A percentile compares a stretch with the other conserved stretches of the same genome.
These are phyloP conservation scores for Chytridiales sp. DNA, from an alignment of 371 early-diverging fungal genomes.

Conservation along the genomic window DNA sequence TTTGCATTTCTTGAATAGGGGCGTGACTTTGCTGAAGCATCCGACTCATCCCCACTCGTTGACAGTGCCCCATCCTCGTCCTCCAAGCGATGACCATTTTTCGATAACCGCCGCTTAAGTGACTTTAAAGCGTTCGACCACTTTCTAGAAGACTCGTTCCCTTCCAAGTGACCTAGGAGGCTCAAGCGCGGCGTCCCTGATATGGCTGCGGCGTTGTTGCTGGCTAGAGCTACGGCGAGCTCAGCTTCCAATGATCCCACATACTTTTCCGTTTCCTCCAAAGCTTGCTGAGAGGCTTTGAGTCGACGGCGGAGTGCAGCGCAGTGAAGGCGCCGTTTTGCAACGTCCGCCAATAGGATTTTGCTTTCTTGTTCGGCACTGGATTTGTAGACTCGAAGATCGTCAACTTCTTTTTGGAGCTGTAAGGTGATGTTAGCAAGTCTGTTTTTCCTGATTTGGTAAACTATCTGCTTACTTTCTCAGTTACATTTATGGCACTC, in stretches of 20 bases:
- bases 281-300: neutral
- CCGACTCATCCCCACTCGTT: no score
- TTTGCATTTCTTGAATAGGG: neutral
- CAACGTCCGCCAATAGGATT: conserved; percentile 30
- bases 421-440: neutral
- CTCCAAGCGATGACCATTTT: no score
- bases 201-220: neutral
- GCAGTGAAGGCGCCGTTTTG: conserved; percentile 26
- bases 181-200: no score
- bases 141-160: neutral
- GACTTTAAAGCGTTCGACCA: neutral
- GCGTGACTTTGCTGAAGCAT: no score
- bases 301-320: conserved; percentile 21
- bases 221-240: neutral
- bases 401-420: conserved; percentile 23
- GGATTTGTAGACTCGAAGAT: conserved; percentile 19
- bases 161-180: no score
- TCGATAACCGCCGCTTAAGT: neutral
- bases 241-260: neutral
- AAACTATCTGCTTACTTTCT: conserved; percentile 24
- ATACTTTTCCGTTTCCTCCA: neutral
- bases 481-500: conserved; percentile 13
- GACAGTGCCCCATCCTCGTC: no score
- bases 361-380: conserved; percentile 21
- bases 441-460: neutral